phyloP scores from a whole-genome alignment of 371 early-diverging fungal species.

The Rhizomucor miehei region DNA sequence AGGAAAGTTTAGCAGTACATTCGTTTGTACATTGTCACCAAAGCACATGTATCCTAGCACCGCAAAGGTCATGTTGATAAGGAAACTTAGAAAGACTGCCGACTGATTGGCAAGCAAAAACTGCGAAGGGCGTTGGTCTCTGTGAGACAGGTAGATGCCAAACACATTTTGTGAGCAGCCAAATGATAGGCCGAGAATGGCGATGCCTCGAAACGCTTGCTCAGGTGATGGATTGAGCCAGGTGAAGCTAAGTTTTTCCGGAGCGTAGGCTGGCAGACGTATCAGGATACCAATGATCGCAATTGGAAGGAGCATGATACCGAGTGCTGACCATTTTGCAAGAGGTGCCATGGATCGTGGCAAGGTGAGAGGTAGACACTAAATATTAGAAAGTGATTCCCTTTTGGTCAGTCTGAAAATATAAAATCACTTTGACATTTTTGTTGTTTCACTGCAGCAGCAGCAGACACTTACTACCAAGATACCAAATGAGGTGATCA shows the following conservation, averaged over 20 bases:
- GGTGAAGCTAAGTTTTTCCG: constrained; percentile 36
- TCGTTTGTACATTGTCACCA: constrained; percentile 47
- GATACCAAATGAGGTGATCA: too few relatives aligned
- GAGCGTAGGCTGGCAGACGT: constrained; percentile 46
- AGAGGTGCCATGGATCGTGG: constrained; percentile 49
- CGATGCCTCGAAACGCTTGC: constrained; percentile 36
- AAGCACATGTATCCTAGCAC: constrained; percentile 51
- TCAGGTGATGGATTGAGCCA: constrained; percentile 16
- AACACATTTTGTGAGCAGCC: constrained; percentile 53
- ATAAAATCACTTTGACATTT: too few relatives aligned
- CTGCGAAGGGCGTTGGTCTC: constrained; percentile 28
- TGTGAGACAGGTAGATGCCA: constrained; percentile 38
- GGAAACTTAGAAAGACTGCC: constrained; percentile 36
- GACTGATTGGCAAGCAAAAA: constrained; percentile 40
- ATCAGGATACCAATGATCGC: constrained; percentile 41
- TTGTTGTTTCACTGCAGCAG: too few relatives aligned
- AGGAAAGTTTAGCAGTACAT: constrained; percentile 53
- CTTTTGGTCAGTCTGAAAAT: not conserved
- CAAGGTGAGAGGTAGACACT: constrained; percentile 48
- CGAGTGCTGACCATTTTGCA: constrained; percentile 44
- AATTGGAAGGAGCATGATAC: constrained; percentile 40
- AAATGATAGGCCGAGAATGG: constrained; percentile 53
- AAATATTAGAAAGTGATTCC: not conserved
- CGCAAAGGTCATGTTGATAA: constrained; percentile 51
- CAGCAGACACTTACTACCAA: too few relatives aligned